Base-by-base conservation (phyloP, 495 filamentous ascomycete genomes). In the Monascus purpureus region DNA sequence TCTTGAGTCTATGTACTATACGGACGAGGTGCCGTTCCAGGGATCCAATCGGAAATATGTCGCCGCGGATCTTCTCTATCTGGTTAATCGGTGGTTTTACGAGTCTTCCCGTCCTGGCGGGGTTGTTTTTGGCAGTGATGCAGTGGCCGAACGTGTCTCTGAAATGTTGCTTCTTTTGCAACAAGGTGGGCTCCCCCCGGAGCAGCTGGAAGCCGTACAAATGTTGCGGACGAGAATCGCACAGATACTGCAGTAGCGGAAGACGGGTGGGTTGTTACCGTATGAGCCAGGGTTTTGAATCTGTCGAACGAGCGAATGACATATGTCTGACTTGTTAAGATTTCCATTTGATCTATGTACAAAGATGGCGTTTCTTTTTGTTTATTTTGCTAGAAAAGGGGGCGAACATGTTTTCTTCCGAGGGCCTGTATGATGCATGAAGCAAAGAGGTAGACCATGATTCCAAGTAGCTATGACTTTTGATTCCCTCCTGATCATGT, bases 1-100 rank as follows among this genome's bases (percentile, higher is more conserved):
- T 22, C 68, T 97, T 6, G 90, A 95, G 49, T 59, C 61, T 19
- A 77, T 93, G 64, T 86, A 77, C 47, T 87, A 88, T 52, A 70
- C 74, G 25, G 77, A 92, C 41, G 81, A 90, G 46, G 64, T 75
- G 5, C 90, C 92, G 0, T 95, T 94, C 54, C 67, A 72, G 14
- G 81, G 77, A 4, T 48, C 59, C 1, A 74, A 72, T 31, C 67
- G 70, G 30, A 63, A 59, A n/a, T 56, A 65, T 32, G 53, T 83
- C 13, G 73, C 73, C 17, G 55, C 55, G 24, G 73, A 82, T 41
- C 66, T 83, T 9, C 47, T 78, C 1, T 74, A 80, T 45, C 52
- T 80, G 13, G 51, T 71, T 9, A 46, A 67, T 20, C 49, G 56
- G 20, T 87, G 81, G 81, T 75, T 72, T 38, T 55, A 65, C 19